Evolutionary conservation across 2,329 filamentous ascomycete genomes (phyloP), one percentile per base, ranked within the genome.

Genomic region (Fusarium oxysporum): DNA sequence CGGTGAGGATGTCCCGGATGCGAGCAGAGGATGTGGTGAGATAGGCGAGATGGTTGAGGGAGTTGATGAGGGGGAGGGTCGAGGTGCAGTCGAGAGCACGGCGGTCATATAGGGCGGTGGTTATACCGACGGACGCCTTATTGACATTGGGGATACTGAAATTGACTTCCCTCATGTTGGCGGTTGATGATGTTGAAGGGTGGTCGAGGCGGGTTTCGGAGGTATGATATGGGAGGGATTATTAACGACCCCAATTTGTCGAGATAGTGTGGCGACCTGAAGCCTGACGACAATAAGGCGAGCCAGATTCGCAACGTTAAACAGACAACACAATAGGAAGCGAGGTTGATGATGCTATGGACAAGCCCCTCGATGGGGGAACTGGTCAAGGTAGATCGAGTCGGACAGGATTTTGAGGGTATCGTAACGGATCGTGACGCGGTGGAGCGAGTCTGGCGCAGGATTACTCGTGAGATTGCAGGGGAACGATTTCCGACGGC

Each of bases 61-160:
- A 99, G 87, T 98, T 99, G 86, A 99, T 98, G 71, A 99, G 90
- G 59, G 96, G 96, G 35, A 99, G 89, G 1, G 96, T 99, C 41
- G 96, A 99, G 61, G 96, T 99, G 86, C 96, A 99, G 83, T 99
- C 96, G 79, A 99, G 92, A 55, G 96, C 96, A 82, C 96, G 92
- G 76, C 96, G 94, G 85, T 99, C 96, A 83, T 99, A 99, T 71
- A 99, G 90, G 82, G 96, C 97, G 64, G 96, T 98, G 76, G 96
- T 99, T 85, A 99, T 99, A 84, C 96, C 96, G 80, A 97, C 95
- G 66, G 96, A 97, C 80, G 96, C 96, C 92, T 98, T 98, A 86
- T 98, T 98, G 89, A 97, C 95, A 88, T 96, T 98, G 61, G 96
- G 96, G 82, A 98, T 98, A 86, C 95, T 98, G 86, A 98, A 98